phyloP scores from a whole-genome alignment of 805 yeast genomes.

The Kuraishia ogatae region DNA sequence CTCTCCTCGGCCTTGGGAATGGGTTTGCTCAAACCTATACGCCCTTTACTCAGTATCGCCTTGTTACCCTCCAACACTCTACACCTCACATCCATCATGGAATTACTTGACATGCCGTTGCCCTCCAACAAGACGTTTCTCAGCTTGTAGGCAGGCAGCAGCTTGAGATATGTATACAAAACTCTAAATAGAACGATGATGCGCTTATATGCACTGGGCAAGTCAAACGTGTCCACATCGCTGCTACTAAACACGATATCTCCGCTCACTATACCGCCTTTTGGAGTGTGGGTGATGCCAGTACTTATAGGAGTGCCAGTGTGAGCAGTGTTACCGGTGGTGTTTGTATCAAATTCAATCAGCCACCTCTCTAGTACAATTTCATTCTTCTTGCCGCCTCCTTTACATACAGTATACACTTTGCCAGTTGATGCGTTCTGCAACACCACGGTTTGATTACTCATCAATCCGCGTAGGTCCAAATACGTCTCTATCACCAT shows the following conservation, averaged over 20 bases:
- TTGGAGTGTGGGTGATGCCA: too few relatives aligned
- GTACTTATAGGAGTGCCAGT: too few relatives aligned
- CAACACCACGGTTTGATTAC: conserved; percentile 50
- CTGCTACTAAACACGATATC: conserved; percentile 21
- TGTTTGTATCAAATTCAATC: conserved; percentile 53
- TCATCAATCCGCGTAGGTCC: conserved; percentile 50
- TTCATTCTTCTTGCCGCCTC: conserved; percentile 61
- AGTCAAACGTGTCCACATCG: conserved; percentile 35
- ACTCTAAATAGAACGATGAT: conserved; percentile 68
- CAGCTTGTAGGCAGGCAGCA: conserved; percentile 67
- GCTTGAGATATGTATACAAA: conserved; percentile 52
- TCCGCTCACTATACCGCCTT: too few relatives aligned
- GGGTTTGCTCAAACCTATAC: conserved; percentile 72
- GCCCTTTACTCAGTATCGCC: conserved; percentile 72
- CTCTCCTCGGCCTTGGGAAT: conserved; percentile 11
- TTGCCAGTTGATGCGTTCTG: conserved; percentile 40
- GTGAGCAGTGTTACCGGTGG: background rate
- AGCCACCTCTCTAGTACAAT: conserved; percentile 95
- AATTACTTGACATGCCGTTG: conserved; percentile 9
- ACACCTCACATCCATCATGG: conserved; percentile 40
- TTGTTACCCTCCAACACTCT: conserved; percentile 68
- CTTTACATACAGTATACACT: conserved; percentile 51
- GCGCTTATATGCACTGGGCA: conserved; percentile 65
- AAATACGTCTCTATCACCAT: conserved; percentile 78
- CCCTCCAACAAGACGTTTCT: conserved; percentile 31